Percentiles rank a stretch among this genome's conserved stretches.
Conservation (phyloP, 805 yeast species). For the Spathaspora hagerdaliae region DNA sequence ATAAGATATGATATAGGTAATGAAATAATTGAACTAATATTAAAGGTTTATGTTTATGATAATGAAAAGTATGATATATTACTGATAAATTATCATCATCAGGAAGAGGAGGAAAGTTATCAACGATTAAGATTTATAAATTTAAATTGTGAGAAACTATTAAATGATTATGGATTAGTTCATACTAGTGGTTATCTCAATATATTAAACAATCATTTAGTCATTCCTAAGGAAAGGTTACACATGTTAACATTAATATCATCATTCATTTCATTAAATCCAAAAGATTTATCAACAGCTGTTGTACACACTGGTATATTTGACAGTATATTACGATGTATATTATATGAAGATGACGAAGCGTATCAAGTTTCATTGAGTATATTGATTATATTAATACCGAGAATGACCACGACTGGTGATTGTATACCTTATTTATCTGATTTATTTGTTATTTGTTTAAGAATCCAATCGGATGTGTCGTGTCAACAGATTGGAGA, state of each 20-base stretch:
- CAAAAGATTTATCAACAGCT: too few species aligned
- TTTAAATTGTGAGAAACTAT: conserved; percentile 37
- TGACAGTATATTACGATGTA: conserved; percentile 31
- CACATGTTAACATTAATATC: conserved; percentile 36
- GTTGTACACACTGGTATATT: conserved; percentile 26
- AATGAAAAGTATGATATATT: conserved; percentile 11
- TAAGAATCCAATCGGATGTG: conserved; percentile 25
- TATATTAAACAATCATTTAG: conserved; percentile 32
- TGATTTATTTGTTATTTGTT: conserved; percentile 40
- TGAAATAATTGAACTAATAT: conserved; percentile 19
- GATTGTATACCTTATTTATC: conserved; percentile 28
- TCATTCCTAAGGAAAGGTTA: conserved; percentile 29
- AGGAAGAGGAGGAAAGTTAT: conserved; percentile 29
- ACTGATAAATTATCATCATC: conserved; percentile 11
- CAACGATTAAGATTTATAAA: conserved; percentile 50
- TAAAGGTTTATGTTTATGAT: conserved; percentile 21
- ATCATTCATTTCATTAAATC: conserved; percentile 18
- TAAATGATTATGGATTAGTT: conserved; percentile 40
- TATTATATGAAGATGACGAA: conserved; percentile 34
- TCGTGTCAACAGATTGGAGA: too few species aligned
- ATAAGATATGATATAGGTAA: conserved; percentile 18
- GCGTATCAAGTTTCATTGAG: conserved; percentile 33
- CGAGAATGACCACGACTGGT: conserved; percentile 33
- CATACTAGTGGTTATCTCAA: conserved; percentile 33
- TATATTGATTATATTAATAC: conserved; percentile 32